A percentile compares a stretch with the other conserved stretches of the same genome.
Conservation (phyloP, 2,329 filamentous ascomycete species). For the Colletotrichum salicis region DNA sequence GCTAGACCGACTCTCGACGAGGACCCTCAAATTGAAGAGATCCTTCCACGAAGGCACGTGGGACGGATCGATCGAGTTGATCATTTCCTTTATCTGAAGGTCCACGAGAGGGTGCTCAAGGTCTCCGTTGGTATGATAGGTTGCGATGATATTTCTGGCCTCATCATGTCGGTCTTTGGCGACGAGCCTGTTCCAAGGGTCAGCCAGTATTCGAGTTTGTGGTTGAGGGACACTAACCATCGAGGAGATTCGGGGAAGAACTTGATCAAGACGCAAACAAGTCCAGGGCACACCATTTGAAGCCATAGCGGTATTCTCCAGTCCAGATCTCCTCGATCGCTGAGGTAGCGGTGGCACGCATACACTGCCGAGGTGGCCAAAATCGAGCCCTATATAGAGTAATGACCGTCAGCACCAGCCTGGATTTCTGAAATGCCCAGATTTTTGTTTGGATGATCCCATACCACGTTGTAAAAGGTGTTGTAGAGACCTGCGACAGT, state of each 20-base stretch:
- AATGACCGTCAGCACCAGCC: background rate
- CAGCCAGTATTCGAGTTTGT: background rate
- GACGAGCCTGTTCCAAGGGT: slow-evolving; percentile 56
- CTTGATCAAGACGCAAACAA: slow-evolving; percentile 44
- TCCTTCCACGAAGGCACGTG: slow-evolving; percentile 45
- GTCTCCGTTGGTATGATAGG: slow-evolving; percentile 60
- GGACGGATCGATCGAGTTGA: slow-evolving; percentile 32
- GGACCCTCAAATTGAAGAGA: slow-evolving; percentile 48
- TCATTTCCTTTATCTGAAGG: slow-evolving; percentile 34
- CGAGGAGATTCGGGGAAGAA: slow-evolving; percentile 50
- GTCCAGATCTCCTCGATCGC: slow-evolving; percentile 41
- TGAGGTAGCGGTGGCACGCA: slow-evolving; percentile 43
- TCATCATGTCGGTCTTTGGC: slow-evolving; percentile 60
- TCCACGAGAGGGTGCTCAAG: slow-evolving; percentile 39
- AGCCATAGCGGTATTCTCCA: slow-evolving; percentile 49
- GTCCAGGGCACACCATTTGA: slow-evolving; percentile 45
- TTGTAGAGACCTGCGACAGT: slow-evolving; percentile 66
- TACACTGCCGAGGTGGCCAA: slow-evolving; percentile 46
- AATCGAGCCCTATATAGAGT: slow-evolving; percentile 39
- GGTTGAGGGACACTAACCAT: slow-evolving; percentile 30
- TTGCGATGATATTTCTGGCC: slow-evolving; percentile 58
- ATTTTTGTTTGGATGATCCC: background rate
- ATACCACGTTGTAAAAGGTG: slow-evolving; percentile 54
- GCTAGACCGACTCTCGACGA: slow-evolving; percentile 48
- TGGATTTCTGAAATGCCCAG: too few relatives aligned